These are phyloP conservation scores for Pythium vanterpoolii DNA, from an alignment of 352 stramenopile genomes.

Conservation along the genomic window DNA sequence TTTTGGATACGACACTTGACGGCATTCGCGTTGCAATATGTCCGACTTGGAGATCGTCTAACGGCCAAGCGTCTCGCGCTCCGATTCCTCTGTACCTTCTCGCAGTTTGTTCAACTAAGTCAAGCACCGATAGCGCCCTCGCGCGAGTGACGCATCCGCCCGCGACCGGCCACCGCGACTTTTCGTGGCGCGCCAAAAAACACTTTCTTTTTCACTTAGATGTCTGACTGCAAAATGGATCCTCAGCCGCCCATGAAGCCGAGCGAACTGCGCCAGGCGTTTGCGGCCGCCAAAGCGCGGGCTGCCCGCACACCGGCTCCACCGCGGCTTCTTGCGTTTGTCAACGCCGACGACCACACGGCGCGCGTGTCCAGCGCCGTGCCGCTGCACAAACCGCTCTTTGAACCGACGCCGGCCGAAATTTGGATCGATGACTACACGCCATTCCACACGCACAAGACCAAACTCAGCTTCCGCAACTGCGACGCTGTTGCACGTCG, in stretches of 20 bases:
- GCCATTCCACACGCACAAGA: conserved; percentile 75
- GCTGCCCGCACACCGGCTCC: conserved; percentile 34
- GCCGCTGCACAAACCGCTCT: conserved; percentile 83
- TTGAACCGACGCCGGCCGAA: conserved; percentile 74
- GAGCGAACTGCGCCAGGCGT: conserved; percentile 63
- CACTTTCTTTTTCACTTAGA: neutral
- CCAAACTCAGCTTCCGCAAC: conserved; percentile 91
- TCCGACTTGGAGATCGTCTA: neutral
- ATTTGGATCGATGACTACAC: conserved; percentile 93
- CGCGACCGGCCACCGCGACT: conserved; percentile 2
- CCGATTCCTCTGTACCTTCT: neutral
- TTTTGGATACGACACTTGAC: neutral
- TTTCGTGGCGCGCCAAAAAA: neutral
- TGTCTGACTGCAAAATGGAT: neutral
- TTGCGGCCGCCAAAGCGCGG: conserved; percentile 49
- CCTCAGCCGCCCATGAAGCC: conserved; percentile 35
- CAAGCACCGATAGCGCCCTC: neutral
- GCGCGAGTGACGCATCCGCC: neutral
- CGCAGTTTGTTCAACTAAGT: no score
- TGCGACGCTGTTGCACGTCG: conserved; percentile 88
- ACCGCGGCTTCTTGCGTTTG: conserved; percentile 52
- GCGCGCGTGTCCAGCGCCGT: conserved; percentile 57
- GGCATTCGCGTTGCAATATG: neutral
- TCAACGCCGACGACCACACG: conserved; percentile 77
- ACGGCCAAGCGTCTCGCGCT: neutral